phyloP scores from a whole-genome alignment of 2,329 filamentous ascomycete genomes.

The Penicillium sp. region DNA sequence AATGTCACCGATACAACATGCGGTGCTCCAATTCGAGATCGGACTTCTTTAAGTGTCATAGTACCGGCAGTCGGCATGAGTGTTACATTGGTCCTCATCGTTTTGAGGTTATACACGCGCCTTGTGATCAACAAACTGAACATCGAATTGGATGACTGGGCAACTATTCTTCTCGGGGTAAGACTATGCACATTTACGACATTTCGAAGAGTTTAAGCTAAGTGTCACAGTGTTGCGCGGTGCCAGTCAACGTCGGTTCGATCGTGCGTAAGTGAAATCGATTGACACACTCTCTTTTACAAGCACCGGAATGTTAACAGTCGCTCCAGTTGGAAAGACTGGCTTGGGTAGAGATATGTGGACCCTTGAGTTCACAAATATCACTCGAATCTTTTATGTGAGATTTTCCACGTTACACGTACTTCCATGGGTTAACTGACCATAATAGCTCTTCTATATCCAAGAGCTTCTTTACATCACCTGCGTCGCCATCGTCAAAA shows the following conservation, averaged over 20 bases:
- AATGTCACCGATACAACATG: constrained; percentile 6
- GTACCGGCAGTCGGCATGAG: constrained; percentile 2
- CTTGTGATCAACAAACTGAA: constrained; percentile 2
- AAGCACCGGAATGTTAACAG: not conserved
- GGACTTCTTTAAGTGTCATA: constrained; percentile 1
- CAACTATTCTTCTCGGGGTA: constrained; percentile 5
- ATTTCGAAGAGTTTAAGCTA: not conserved
- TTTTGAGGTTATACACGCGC: constrained; percentile 5
- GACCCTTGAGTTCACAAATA: constrained; percentile 3
- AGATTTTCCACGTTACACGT: not conserved
- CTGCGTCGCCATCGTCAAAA: constrained; percentile 4
- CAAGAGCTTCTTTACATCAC: constrained; percentile 8
- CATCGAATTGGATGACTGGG: constrained; percentile 3
- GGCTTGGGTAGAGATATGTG: constrained; percentile 6
- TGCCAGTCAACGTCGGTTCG: not conserved
- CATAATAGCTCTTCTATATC: constrained; percentile 5
- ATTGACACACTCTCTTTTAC: not conserved
- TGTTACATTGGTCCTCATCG: not conserved
- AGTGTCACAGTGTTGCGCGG: not conserved
- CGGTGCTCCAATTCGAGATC: not conserved
- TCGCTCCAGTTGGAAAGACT: constrained; percentile 1
- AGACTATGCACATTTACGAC: not conserved
- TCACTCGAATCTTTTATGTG: constrained; percentile 6
- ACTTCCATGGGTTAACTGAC: not conserved
- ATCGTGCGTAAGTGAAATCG: not conserved